Conservation (phyloP, 768 basidiomycete species). For the Amylocystis lapponica region DNA sequence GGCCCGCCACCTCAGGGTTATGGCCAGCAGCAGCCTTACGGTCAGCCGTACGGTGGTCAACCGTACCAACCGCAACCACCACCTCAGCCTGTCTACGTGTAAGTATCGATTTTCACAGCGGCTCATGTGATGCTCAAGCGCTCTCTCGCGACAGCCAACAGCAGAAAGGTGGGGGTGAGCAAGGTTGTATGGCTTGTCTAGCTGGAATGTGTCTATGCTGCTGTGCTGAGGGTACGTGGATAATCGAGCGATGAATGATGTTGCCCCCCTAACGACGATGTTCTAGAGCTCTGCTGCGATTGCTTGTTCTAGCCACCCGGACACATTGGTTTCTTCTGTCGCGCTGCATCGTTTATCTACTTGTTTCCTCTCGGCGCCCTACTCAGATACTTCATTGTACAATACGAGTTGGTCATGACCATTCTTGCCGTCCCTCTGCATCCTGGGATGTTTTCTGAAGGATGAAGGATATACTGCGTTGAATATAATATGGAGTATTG, state of each 20-base stretch:
- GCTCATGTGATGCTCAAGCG: not conserved
- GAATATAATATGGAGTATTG: too few species aligned
- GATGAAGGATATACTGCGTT: slow-evolving; percentile 7
- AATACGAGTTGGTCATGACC: not conserved
- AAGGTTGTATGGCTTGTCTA: slow-evolving; percentile 58
- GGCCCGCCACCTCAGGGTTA: slow-evolving; percentile 39
- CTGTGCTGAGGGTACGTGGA: slow-evolving; percentile 65
- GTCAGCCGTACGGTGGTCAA: slow-evolving; percentile 28
- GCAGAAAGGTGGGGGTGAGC: slow-evolving; percentile 39
- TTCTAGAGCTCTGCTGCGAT: slow-evolving; percentile 60
- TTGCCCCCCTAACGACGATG: slow-evolving; percentile 2
- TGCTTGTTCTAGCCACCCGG: slow-evolving; percentile 50
- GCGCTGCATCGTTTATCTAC: not conserved
- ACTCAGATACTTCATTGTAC: not conserved
- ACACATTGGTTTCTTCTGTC: not conserved
- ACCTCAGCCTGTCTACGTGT: slow-evolving; percentile 83
- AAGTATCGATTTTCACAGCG: slow-evolving; percentile 29
- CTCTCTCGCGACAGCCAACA: slow-evolving; percentile 41
- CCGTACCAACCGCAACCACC: slow-evolving; percentile 56
- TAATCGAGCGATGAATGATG: too few species aligned
- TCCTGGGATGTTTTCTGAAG: too few species aligned
- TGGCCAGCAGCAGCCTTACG: slow-evolving; percentile 30
- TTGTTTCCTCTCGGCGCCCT: not conserved
- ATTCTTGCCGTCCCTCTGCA: not conserved
- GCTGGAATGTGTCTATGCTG: slow-evolving; percentile 62